phyloP scores from a whole-genome alignment of 2,329 filamentous ascomycete genomes.

The Fonsecaea nubica region DNA sequence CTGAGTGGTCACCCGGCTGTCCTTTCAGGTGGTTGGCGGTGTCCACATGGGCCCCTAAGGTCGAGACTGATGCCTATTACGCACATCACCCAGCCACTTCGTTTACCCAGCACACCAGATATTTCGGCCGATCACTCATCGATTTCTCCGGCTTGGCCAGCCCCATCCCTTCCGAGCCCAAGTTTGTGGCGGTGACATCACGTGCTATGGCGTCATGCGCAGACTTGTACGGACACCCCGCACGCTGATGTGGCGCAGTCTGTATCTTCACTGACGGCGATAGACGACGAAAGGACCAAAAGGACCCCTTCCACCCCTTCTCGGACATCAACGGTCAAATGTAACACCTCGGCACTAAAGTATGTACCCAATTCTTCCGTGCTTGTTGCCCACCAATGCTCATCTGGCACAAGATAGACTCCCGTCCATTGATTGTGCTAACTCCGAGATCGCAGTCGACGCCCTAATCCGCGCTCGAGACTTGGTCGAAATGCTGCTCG shows the following conservation, averaged over 20 bases:
- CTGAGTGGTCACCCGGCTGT: conserved; percentile 16
- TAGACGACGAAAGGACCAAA: background rate
- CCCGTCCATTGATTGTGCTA: conserved; percentile 9
- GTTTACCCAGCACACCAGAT: conserved; percentile 1
- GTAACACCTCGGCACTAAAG: conserved; percentile 4
- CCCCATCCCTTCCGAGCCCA: background rate
- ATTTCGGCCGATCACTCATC: conserved; percentile 3
- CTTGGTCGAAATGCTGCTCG: background rate
- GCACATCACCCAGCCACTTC: conserved; percentile 3
- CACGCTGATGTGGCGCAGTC: conserved; percentile 12
- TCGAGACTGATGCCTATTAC: conserved; percentile 3
- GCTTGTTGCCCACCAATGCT: background rate
- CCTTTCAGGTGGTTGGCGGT: conserved; percentile 6
- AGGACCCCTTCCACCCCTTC: background rate
- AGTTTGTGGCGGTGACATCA: conserved; percentile 5
- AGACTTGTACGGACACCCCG: background rate
- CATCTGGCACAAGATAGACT: conserved; percentile 4
- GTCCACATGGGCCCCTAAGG: conserved; percentile 5
- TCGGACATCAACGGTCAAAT: conserved; percentile 18
- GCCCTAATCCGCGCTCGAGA: conserved; percentile 12
- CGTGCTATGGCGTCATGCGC: conserved; percentile 13
- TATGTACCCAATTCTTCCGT: background rate
- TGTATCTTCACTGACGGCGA: background rate
- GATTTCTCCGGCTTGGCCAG: conserved; percentile 9
- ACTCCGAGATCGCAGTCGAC: conserved; percentile 22